These are phyloP conservation scores for Boletus huronensis DNA, from an alignment of 768 basidiomycete genomes.

Conservation along the genomic window DNA sequence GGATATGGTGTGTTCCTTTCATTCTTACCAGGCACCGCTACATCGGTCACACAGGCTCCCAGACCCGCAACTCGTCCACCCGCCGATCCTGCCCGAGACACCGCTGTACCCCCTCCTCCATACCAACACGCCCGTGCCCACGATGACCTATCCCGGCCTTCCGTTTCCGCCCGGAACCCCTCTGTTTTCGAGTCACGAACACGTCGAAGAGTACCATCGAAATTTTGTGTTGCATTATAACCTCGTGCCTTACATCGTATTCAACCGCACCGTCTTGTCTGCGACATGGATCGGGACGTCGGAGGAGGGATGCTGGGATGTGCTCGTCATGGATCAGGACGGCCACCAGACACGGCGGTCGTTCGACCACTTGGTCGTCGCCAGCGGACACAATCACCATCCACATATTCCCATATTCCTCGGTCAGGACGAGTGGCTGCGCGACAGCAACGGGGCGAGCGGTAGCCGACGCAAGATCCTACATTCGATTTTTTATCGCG, in stretches of 20 bases:
- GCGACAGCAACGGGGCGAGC: conserved; percentile 11
- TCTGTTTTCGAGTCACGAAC: conserved; percentile 47
- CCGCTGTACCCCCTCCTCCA: conserved; percentile 51
- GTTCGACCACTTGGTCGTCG: conserved; percentile 55
- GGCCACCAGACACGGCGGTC: conserved; percentile 20
- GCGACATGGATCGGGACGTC: conserved; percentile 44
- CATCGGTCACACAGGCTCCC: conserved; percentile 28
- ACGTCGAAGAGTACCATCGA: conserved; percentile 45
- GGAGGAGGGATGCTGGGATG: conserved; percentile 42
- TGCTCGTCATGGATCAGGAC: conserved; percentile 30
- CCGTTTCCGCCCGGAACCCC: conserved; percentile 50
- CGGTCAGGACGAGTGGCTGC: conserved; percentile 50
- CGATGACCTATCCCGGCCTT: conserved; percentile 56
- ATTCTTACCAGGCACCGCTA: no score
- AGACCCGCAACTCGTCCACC: conserved; percentile 30
- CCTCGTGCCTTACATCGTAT: conserved; percentile 37
- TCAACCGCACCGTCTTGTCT: conserved; percentile 42
- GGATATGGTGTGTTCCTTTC: conserved; percentile 44
- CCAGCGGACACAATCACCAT: conserved; percentile 54
- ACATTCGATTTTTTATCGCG: conserved; percentile 54
- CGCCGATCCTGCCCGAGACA: conserved; percentile 50
- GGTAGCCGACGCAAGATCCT: conserved; percentile 37
- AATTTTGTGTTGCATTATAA: conserved; percentile 40
- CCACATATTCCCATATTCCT: conserved; percentile 44
- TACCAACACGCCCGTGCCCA: conserved; percentile 54